phyloP scores from a whole-genome alignment of 176 grass and related monocot species.

The Eragrostis curvula region DNA sequence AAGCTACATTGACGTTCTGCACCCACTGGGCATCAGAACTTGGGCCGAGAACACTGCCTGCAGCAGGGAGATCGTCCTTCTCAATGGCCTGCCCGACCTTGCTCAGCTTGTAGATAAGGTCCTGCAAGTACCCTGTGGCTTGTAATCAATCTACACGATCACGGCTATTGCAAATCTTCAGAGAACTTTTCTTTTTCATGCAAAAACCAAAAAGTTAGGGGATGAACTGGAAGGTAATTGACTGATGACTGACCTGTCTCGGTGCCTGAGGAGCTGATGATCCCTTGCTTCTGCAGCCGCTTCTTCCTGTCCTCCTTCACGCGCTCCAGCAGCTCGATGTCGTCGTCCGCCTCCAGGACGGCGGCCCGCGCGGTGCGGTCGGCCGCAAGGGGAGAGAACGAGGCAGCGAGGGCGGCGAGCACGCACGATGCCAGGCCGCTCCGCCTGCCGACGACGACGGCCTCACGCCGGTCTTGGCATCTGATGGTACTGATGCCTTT shows the following conservation, averaged over 20 bases:
- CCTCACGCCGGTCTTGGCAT: background rate
- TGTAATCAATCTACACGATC: slow-evolving; percentile 23
- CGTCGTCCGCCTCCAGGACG: slow-evolving; percentile 83
- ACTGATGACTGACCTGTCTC: slow-evolving; percentile 63
- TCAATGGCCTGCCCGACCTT: slow-evolving; percentile 97
- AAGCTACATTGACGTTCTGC: slow-evolving; percentile 78
- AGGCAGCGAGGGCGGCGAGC: slow-evolving; percentile 46
- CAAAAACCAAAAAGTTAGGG: background rate
- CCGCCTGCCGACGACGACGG: slow-evolving; percentile 44
- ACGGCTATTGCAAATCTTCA: background rate
- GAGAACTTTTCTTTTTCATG: background rate
- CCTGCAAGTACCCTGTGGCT: slow-evolving; percentile 87
- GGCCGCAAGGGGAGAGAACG: slow-evolving; percentile 9
- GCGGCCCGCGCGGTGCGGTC: slow-evolving; percentile 45
- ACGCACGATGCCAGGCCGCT: slow-evolving; percentile 49
- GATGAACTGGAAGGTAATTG: background rate
- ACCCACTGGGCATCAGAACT: slow-evolving; percentile 61
- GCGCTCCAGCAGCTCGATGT: slow-evolving; percentile 85
- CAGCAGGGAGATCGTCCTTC: slow-evolving; percentile 69
- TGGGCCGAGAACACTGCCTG: slow-evolving; percentile 63
- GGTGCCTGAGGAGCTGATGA: slow-evolving; percentile 65
- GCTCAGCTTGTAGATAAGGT: slow-evolving; percentile 88
- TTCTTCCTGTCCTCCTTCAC: slow-evolving; percentile 88
- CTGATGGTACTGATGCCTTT: background rate
- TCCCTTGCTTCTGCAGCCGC: slow-evolving; percentile 74